Percentiles rank a stretch among this genome's conserved stretches.
Evolutionary conservation across 2,329 filamentous ascomycete species (phyloP).

Genomic region (Fulvia fulva): DNA sequence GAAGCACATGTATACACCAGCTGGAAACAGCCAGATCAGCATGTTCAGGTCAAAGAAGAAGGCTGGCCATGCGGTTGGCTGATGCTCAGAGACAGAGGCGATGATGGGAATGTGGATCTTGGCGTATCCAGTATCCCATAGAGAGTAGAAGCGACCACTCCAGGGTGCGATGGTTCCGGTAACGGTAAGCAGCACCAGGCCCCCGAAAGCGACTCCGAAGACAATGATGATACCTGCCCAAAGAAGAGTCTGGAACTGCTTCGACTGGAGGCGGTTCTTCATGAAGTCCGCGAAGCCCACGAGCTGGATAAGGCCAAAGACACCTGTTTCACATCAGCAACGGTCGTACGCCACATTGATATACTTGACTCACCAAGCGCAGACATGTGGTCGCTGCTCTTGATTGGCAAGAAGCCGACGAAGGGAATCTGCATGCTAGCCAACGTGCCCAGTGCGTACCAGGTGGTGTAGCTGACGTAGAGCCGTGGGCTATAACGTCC

Average conservation of each 20-base stretch:
- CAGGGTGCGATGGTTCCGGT: slow-evolving; percentile 92
- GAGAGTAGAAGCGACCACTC: slow-evolving; percentile 97
- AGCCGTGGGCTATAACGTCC: slow-evolving; percentile 89
- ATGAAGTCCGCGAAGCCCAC: slow-evolving; percentile 90
- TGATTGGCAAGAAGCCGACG: slow-evolving; percentile 92
- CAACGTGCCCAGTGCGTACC: slow-evolving; percentile 93
- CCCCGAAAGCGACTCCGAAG: slow-evolving; percentile 68
- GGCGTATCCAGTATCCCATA: slow-evolving; percentile 97
- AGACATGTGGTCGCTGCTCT: slow-evolving; percentile 98
- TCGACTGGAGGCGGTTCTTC: slow-evolving; percentile 79
- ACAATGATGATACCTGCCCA: slow-evolving; percentile 69
- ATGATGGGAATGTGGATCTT: slow-evolving; percentile 99
- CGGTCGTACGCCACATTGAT: slow-evolving; percentile 21
- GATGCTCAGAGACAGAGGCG: slow-evolving; percentile 98
- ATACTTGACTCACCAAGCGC: slow-evolving; percentile 66
- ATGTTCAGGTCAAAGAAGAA: slow-evolving; percentile 99
- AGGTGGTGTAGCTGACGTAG: slow-evolving; percentile 95
- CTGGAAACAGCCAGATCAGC: slow-evolving; percentile 98
- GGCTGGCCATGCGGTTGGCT: slow-evolving; percentile 96
- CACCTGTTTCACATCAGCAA: slow-evolving; percentile 52
- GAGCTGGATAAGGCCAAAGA: slow-evolving; percentile 93
- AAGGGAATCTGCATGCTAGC: slow-evolving; percentile 99
- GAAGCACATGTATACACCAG: slow-evolving; percentile 98
- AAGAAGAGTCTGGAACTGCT: slow-evolving; percentile 90
- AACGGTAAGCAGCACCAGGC: slow-evolving; percentile 77